A percentile compares a stretch with the other conserved stretches of the same genome.
These are phyloP conservation scores for Trichophyton rubrum DNA, from an alignment of 2,329 filamentous ascomycete species.

Conservation along the genomic window DNA sequence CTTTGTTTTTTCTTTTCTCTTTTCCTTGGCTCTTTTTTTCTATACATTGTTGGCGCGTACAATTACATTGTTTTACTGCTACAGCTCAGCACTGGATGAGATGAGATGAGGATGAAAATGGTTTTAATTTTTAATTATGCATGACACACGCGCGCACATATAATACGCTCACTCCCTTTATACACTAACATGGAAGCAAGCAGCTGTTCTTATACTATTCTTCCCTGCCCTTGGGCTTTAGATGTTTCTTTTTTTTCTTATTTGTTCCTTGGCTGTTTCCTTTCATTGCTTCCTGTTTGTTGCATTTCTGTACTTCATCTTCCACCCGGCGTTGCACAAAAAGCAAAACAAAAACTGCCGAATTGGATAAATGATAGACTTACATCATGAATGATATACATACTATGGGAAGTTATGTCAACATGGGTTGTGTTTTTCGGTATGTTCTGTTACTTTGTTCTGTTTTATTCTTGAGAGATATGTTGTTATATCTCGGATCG, in stretches of 20 bases:
- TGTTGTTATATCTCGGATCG: too few relatives aligned
- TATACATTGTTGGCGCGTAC: constrained; percentile 1
- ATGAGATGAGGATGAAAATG: not conserved
- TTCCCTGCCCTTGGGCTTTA: not conserved
- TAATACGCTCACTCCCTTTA: too few relatives aligned
- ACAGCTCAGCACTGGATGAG: not conserved
- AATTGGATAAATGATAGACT: not conserved
- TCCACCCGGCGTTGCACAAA: not conserved
- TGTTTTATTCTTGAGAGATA: not conserved
- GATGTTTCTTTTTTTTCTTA: not conserved
- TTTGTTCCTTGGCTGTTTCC: not conserved
- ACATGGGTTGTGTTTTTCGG: not conserved
- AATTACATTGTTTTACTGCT: constrained; percentile 2
- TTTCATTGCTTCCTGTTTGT: not conserved
- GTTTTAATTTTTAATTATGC: constrained; percentile 2
- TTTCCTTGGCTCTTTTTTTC: not conserved
- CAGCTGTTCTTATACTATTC: not conserved
- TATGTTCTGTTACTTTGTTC: not conserved
- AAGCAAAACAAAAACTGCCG: not conserved
- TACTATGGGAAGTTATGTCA: not conserved
- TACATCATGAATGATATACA: not conserved
- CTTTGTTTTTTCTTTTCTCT: not conserved
- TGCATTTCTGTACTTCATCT: not conserved
- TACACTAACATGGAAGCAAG: not conserved
- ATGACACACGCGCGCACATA: not conserved